Conservation (phyloP, 805 yeast species). For the Gaillardinia entomophila region DNA sequence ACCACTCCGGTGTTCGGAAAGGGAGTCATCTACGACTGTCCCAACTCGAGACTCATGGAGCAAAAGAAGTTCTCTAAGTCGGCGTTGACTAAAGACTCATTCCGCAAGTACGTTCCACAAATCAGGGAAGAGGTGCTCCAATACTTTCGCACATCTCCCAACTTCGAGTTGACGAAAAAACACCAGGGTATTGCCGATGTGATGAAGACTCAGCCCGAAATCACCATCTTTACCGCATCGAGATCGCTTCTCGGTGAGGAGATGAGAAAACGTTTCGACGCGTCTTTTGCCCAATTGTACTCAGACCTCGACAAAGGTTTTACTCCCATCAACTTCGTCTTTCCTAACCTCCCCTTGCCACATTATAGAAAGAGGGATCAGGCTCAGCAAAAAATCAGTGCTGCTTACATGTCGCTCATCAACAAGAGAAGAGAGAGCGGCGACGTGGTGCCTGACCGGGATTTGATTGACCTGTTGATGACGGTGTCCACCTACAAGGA, state of each 20-base stretch:
- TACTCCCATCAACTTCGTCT: conserved; percentile 92
- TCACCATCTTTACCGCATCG: conserved; percentile 95
- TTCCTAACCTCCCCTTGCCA: conserved; percentile 89
- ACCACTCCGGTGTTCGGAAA: conserved; percentile 98
- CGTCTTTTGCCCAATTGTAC: conserved; percentile 78
- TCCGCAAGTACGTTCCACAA: conserved; percentile 80
- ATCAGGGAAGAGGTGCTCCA: conserved; percentile 71
- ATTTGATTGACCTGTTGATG: conserved; percentile 85
- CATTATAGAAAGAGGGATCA: conserved; percentile 77
- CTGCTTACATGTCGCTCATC: conserved; percentile 77
- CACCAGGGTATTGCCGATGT: conserved; percentile 56
- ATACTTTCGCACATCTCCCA: conserved; percentile 59
- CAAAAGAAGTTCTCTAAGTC: conserved; percentile 95
- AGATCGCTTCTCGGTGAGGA: conserved; percentile 89
- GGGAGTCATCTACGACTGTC: conserved; percentile 96
- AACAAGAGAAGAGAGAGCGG: conserved; percentile 65
- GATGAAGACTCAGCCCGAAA: conserved; percentile 83
- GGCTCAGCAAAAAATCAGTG: conserved; percentile 79
- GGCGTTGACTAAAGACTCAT: conserved; percentile 81
- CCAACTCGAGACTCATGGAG: conserved; percentile 91
- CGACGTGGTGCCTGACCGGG: conserved; percentile 73
- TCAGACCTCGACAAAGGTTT: conserved; percentile 95
- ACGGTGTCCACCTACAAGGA: conserved; percentile 82
- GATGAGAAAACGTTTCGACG: conserved; percentile 75
- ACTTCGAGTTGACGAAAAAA: conserved; percentile 16